Evolutionary conservation across 305 asterid genomes (phyloP), one percentile per base, ranked within the genome.

Genomic region (Lippia alba): DNA sequence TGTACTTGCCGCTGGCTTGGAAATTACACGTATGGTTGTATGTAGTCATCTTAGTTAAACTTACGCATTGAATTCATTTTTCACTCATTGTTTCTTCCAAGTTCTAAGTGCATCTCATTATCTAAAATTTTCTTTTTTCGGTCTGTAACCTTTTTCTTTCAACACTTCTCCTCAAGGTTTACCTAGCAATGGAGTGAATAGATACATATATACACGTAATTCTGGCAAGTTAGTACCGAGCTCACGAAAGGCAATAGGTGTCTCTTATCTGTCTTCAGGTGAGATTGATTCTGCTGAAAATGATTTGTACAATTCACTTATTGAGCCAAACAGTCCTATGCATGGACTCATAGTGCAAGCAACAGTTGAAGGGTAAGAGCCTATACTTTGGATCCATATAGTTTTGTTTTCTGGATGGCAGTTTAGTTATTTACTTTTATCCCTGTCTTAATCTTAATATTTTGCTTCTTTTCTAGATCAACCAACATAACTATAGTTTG

Each of bases 1-100:
- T 85, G 94, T 90, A 83, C 96, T 92, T 75, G 96, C 94, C 12
- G 94, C 83, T 61, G 96, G 98, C 69, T 76, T 92, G 74, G 94
- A 90, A 74, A 79, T 89, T 74, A 80, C 84, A 81, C 92, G 90
- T 72, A 75, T 85, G 84, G 96, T 91, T 97, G 98, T 92, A 86
- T 80, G 92, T 67, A 80, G 77, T 70, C 78, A 48, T 69, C 63
- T 72, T 61, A 69, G 65, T 71, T 74, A 59, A n/a, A n/a, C 67
- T 67, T 66, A 20, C 66, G 30, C 61, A 56, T 55, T 66, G 8
- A 57, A 56, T 63, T 53, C 39, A 50, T 69, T 63, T 61, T 20
- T 56, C 51, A 62, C 40, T 40, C 58, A 9, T 59, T 66, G 69
- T 72, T 61, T 64, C 33, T n/a, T n/a, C n/a, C n/a, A n/a, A n/a